These are phyloP conservation scores for Ammopiptanthus mongolicus DNA, from an alignment of 306 rosid species.

Conservation along the genomic window DNA sequence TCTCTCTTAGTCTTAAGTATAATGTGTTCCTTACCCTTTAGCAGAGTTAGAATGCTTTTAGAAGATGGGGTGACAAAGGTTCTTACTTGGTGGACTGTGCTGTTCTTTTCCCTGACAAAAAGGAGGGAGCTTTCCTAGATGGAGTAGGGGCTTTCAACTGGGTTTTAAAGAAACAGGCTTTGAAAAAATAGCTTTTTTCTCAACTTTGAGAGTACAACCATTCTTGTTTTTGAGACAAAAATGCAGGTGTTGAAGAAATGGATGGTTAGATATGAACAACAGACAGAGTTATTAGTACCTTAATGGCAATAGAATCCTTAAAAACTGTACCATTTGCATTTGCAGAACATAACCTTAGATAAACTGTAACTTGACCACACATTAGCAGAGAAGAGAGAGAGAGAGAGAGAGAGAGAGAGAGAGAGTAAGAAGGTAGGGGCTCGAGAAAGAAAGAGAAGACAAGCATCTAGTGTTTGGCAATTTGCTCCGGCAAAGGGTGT, in stretches of 20 bases:
- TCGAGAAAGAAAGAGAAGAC: slow-evolving; percentile 78
- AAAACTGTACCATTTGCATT: slow-evolving; percentile 18
- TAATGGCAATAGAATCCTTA: not conserved
- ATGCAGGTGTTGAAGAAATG: slow-evolving; percentile 15
- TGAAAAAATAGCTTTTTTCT: slow-evolving; percentile 19
- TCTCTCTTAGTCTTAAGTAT: too few species aligned
- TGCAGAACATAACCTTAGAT: not conserved
- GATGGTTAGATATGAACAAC: not conserved
- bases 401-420: slow-evolving; percentile 19
- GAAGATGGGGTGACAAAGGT: slow-evolving; percentile 39
- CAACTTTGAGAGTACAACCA: slow-evolving; percentile 28
- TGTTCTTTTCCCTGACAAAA: slow-evolving; percentile 42
- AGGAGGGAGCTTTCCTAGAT: slow-evolving; percentile 36
- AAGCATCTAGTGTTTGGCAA: slow-evolving; percentile 37
- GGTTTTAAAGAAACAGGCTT: slow-evolving; percentile 30
- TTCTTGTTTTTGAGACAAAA: slow-evolving; percentile 27
- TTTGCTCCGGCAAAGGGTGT: slow-evolving; percentile 7
- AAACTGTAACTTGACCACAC: slow-evolving; percentile 8
- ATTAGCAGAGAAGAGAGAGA: slow-evolving; percentile 22
- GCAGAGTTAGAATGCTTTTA: slow-evolving; percentile 19
- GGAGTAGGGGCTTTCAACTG: slow-evolving; percentile 25
- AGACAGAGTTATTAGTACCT: too few species aligned
- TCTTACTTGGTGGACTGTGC: slow-evolving; percentile 37
- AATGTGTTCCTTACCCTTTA: not conserved
- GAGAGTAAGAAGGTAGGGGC: slow-evolving; percentile 73